Evolutionary conservation across 2,329 filamentous ascomycete genomes (phyloP).

Genomic region (Colletotrichum sp.): DNA sequence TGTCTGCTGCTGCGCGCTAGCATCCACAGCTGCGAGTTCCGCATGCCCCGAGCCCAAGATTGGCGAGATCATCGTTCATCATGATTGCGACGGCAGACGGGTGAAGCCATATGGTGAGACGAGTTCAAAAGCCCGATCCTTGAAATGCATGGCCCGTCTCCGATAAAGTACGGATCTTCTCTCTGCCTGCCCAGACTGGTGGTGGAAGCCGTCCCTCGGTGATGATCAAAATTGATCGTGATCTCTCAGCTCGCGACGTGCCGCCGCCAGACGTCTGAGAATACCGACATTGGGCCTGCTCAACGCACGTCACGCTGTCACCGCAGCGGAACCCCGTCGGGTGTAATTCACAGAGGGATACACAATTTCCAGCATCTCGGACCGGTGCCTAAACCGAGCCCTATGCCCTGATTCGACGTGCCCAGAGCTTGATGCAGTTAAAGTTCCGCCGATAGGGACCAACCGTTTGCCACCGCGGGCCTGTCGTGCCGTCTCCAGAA

Average conservation of each 20-base stretch:
- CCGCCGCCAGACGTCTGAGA: not conserved
- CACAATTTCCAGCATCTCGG: not conserved
- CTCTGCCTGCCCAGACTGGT: not conserved
- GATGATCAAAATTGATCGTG: not conserved
- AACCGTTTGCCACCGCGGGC: conserved; percentile 4
- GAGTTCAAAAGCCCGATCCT: not conserved
- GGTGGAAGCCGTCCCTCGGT: not conserved
- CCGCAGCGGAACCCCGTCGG: not conserved
- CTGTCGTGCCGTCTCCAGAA: not conserved
- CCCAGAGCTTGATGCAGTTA: conserved; percentile 4
- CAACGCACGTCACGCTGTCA: not conserved
- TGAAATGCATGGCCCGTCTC: not conserved
- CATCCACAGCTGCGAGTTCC: not conserved
- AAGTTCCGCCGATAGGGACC: not conserved
- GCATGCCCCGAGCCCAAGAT: conserved; percentile 8
- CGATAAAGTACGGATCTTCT: conserved; percentile 15
- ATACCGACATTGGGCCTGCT: not conserved
- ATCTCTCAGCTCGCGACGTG: not conserved
- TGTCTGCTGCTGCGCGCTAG: not conserved
- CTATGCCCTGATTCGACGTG: not conserved
- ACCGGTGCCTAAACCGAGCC: not conserved
- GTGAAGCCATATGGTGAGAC: not conserved
- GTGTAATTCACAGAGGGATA: not conserved
- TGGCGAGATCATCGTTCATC: conserved; percentile 14
- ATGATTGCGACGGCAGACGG: not conserved